Base-by-base conservation (phyloP, 352 stramenopile species). In the Phytophthora megakarya region DNA sequence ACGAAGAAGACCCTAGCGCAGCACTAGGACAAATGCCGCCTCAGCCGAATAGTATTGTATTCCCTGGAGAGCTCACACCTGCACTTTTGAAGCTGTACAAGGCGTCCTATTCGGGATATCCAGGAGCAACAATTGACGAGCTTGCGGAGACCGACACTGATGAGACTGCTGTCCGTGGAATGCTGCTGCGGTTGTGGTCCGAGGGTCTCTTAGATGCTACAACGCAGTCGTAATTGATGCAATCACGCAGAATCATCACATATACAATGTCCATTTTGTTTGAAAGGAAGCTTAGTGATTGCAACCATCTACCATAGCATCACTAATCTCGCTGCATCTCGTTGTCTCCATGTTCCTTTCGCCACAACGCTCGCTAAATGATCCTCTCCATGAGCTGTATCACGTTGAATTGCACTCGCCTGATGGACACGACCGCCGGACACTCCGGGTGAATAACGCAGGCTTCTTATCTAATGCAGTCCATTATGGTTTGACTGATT, bases 401-500 rank as follows among this genome's bases (percentile, higher is more conserved):
- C 35, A 48, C 54, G 45, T 53, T 57, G 53, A 43, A 46, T 33
- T 58, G 66, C 48, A 53, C 39, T 61, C 39, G 30, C 37, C 61
- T 55, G 37, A 56, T 62, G 60, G 59, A 53, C 44, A 70, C 25
- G 38, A 58, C 45, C 40, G 50, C 57, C 48, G 33, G 50, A 15
- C 49, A 47, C 16, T 30, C 35, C 49, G 38, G 45, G 53, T 47
- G 33, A 57, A 39, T 22, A 62, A 45, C 37, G 38, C 53, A 61
- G 42, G 39, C 63, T 53, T 61, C 55, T 92, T 91, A 95, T 81
- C 86, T 81, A 78, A 99, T 99, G 81, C 96, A 99, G 65, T 99
- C 96, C 65, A 97, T 94, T 37, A 99, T 97, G 68, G 97, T 98
- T 68, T 97, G 86, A 61, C 93, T 98, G 30, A 99, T 88, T 68